These are phyloP conservation scores for Aspergillus quadricinctus DNA, from an alignment of 2,329 filamentous ascomycete genomes.

Conservation along the genomic window DNA sequence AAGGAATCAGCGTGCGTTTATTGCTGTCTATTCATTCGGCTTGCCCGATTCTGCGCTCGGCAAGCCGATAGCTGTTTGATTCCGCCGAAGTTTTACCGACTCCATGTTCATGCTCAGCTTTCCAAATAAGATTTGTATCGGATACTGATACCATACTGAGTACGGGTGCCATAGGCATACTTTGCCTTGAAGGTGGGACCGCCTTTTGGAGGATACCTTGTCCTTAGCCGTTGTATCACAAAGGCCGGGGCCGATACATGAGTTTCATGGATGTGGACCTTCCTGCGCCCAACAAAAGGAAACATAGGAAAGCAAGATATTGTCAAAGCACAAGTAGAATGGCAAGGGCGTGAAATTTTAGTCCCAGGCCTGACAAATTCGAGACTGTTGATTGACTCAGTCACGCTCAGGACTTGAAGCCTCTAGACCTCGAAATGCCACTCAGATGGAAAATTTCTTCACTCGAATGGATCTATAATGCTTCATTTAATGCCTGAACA, in stretches of 20 bases:
- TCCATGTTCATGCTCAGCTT: background rate
- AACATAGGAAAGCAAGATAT: background rate
- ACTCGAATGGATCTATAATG: background rate
- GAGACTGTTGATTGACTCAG: background rate
- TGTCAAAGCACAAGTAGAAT: background rate
- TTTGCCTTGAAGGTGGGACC: background rate
- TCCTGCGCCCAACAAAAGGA: background rate
- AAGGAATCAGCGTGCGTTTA: background rate
- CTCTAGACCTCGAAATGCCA: background rate
- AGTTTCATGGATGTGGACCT: too few species aligned
- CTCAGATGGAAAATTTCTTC: background rate
- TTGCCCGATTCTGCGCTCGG: background rate
- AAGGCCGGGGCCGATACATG: too few species aligned
- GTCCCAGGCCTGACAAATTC: background rate
- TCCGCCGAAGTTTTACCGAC: background rate
- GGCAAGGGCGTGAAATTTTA: background rate
- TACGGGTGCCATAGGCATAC: background rate
- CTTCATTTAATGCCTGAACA: background rate
- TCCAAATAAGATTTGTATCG: background rate
- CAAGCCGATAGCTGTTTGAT: background rate
- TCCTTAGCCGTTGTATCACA: too few species aligned
- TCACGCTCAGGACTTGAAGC: background rate
- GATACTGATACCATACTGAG: background rate
- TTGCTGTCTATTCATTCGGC: background rate
- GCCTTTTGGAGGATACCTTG: too few species aligned